Percentiles rank a stretch among this genome's conserved stretches.
These are phyloP conservation scores for Pseudonitzschia pungens DNA, from an alignment of 108 stramenopile genomes.

Conservation along the genomic window DNA sequence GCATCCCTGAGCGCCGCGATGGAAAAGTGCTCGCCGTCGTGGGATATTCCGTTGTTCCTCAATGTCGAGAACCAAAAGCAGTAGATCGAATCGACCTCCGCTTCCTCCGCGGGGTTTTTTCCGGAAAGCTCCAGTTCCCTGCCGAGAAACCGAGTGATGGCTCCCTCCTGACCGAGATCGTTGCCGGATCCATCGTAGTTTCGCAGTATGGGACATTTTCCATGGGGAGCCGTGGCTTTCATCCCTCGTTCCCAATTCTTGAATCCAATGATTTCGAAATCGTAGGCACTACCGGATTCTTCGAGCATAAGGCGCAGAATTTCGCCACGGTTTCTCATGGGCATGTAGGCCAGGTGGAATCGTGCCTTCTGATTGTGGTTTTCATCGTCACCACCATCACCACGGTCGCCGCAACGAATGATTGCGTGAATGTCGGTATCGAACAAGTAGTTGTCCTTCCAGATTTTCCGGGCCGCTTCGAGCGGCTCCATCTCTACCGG, in stretches of 20 bases:
- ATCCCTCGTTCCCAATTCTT: conserved; percentile 3
- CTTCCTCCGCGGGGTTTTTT: background rate
- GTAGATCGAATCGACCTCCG: conserved; percentile 8
- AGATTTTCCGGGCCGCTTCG: background rate
- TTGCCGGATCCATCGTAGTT: conserved; percentile 5
- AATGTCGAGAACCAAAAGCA: conserved; percentile 12
- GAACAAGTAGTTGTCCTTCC: conserved; percentile 6
- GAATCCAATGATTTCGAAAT: conserved; percentile 2
- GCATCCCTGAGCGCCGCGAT: conserved; percentile 7
- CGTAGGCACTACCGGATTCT: conserved; percentile 6
- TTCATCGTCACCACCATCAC: too few species aligned
- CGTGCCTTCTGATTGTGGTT: conserved; percentile 1
- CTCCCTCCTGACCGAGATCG: conserved; percentile 11
- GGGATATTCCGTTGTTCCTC: conserved; percentile 12
- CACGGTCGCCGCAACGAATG: background rate
- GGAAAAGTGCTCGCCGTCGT: conserved; percentile 9
- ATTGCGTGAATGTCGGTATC: conserved; percentile 9
- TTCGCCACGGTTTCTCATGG: conserved; percentile 10
- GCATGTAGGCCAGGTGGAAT: conserved; percentile 5
- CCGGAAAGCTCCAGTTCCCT: background rate
- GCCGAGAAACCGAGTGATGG: conserved; percentile 1
- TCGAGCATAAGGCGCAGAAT: conserved; percentile 7
- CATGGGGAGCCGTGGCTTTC: conserved; percentile 2
- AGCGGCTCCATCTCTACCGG: background rate
- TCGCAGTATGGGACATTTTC: conserved; percentile 1